Base-by-base conservation (phyloP, 495 filamentous ascomycete species). In the Zalerion maritima region DNA sequence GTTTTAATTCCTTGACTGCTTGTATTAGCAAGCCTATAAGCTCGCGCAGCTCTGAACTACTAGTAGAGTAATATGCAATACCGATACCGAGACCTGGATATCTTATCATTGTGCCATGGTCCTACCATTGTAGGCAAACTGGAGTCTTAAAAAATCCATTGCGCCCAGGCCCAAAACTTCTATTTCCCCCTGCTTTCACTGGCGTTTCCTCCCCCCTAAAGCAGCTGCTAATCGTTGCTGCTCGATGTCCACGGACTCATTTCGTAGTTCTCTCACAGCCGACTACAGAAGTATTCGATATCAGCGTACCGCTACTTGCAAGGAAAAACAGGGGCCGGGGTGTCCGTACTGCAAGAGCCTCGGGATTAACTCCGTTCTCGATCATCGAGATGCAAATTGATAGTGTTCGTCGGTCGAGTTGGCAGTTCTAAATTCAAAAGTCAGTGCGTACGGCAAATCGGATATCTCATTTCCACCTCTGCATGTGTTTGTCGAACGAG, bases 311-410 rank as follows among this genome's bases (percentile, higher is more conserved):
- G 9, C 6, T 10, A 18, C n/a, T 30, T n/a, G 18, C n/a, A 9
- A 14, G 20, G 6, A 15, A 21, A 30, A 29, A 12, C 4, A 17
- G 23, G 17, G 12, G n/a, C 18, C 11, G 21, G 10, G 16, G 18
- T 4, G 16, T 9, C 62, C 78, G 34, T 67, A 94, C 89, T 18
- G 87, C 87, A 9, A 97, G 59, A 6, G 86, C 91, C 49, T 96
- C 89, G 4, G 89, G 89, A 53, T 91, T 92, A 6, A 94, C 82
- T 4, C 91, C 91, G 52, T 94, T 94, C 55, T 97, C 89, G 37
- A 97, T 83, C 45, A 97, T 68, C 24, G 83, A 92, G 31, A 96
- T 87, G 47, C 89, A 97, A 31, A 91, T 75, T 6, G 86, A 93
- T 8, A 97, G 67, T 6, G 84, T 82, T 21, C 80, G 77, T 12